Conservation (phyloP, 108 stramenopile species). For the Discostella stelligeroides region DNA sequence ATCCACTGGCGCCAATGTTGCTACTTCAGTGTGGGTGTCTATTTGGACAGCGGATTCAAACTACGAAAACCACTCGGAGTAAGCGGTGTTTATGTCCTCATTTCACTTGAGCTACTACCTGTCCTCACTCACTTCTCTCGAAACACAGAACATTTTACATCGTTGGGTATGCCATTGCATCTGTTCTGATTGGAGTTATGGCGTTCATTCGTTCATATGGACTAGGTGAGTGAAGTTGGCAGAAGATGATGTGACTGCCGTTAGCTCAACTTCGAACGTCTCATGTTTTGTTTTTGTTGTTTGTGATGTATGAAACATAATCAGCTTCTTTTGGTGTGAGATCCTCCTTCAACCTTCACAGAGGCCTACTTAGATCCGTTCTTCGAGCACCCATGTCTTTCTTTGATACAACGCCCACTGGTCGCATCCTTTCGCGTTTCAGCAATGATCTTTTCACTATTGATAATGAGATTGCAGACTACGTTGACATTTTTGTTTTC, state of each 20-base stretch:
- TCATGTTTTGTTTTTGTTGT: too few species aligned
- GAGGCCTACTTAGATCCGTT: conserved; percentile 61
- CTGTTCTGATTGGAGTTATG: conserved; percentile 51
- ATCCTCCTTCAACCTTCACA: conserved; percentile 62
- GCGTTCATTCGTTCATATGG: conserved; percentile 62
- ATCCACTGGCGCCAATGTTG: conserved; percentile 53
- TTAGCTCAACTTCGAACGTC: too few species aligned
- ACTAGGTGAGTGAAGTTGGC: conserved; percentile 19
- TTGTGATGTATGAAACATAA: background rate
- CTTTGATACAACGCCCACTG: conserved; percentile 94
- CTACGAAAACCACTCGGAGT: conserved; percentile 52
- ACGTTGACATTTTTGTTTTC: conserved; percentile 46
- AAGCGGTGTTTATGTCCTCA: conserved; percentile 50
- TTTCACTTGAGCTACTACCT: background rate
- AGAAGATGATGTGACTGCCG: background rate
- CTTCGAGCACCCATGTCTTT: conserved; percentile 86
- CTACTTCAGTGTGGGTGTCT: conserved; percentile 57
- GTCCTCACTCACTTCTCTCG: background rate
- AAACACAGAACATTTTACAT: conserved; percentile 37
- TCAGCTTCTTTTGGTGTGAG: conserved; percentile 64
- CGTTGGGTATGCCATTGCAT: conserved; percentile 40
- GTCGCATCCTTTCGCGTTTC: conserved; percentile 87
- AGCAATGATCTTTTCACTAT: conserved; percentile 77
- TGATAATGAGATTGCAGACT: conserved; percentile 60
- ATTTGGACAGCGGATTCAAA: conserved; percentile 70